Evolutionary conservation across 352 stramenopile species (phyloP).

Genomic region (Phytophthora tentaculata): DNA sequence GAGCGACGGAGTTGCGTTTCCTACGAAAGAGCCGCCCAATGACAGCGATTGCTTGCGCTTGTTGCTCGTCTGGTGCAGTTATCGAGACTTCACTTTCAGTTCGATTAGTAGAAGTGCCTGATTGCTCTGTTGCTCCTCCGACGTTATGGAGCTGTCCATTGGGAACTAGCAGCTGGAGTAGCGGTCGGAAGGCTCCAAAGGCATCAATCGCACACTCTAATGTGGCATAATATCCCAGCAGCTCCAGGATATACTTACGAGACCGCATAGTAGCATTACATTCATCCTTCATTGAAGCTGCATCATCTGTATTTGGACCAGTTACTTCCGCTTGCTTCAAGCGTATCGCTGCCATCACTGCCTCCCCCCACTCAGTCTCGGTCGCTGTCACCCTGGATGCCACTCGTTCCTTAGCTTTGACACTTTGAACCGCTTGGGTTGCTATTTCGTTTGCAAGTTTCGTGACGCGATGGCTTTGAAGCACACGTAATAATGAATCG

Average conservation of each 20-base stretch:
- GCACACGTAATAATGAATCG: conserved; percentile 46
- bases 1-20: conserved; percentile 17
- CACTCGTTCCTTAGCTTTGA: conserved; percentile 24
- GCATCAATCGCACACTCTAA: conserved; percentile 40
- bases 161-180: conserved; percentile 61
- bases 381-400: conserved; percentile 21
- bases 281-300: conserved; percentile 1
- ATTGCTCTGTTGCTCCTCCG: conserved; percentile 6
- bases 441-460: conserved; percentile 54
- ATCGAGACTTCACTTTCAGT: too few species aligned
- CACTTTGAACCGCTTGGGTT: conserved; percentile 23
- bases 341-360: conserved; percentile 41
- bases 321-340: conserved; percentile 32
- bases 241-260: conserved; percentile 33
- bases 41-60: conserved; percentile 18
- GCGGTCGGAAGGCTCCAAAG: conserved; percentile 43
- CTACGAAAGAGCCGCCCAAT: conserved; percentile 24
- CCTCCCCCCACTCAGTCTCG: conserved; percentile 53
- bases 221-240: conserved; percentile 37
- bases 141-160: conserved; percentile 50
- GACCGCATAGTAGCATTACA: conserved; percentile 4
- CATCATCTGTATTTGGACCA: conserved; percentile 1
- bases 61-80: too few species aligned
- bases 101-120: background rate
- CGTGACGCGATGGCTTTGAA: conserved; percentile 50